Base-by-base conservation (phyloP, 148 eudicot genomes). In the Chenopodium formosanum region DNA sequence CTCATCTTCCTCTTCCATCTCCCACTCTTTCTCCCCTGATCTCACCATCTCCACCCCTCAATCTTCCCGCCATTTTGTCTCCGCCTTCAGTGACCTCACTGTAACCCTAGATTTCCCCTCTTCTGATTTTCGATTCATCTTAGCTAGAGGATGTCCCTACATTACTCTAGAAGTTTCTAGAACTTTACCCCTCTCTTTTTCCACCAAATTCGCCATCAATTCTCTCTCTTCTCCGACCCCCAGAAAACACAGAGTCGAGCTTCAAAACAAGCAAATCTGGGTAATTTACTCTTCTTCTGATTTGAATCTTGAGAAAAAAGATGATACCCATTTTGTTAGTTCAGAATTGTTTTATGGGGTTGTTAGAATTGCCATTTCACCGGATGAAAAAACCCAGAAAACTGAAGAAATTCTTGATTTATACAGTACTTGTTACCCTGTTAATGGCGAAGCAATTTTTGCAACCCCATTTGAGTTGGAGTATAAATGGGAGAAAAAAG, bases 101-200 rank as follows among this genome's bases (percentile, higher is more conserved):
- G 76, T 79, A 1, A 79, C 66, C 5, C 23, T 79, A 1, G 76
- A 79, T 22, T 79, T 79, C 9, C 7, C 23, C 53, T 5, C 66
- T 0, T 70, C 67, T 16, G 77, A 53, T 70, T 19, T 82, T 4
- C 52, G 75, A 32, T 77, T 58, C 29, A 40, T 64, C 14, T 32
- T 82, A 31, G 81, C 76, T 0, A 82, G 81, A 82, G 84, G 77
- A 23, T n/a, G 81, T 23, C 84, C 84, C 7, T 82, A 70, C 11
- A 22, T 82, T 31, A 82, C 84, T 23, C 52, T 76, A 8, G 77
- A 82, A 19, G 70, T 77, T 0, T 70, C 80, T 0, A 58, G 27
- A 25, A 27, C 47, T 22, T 27, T 62, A 1, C 48, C 70, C 17
- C 29, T 82, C 12, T 70, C 48, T 13, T 77, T 82, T 63, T 2